A percentile compares a stretch with the other conserved stretches of the same genome.
These are phyloP conservation scores for Tagetes patula DNA, from an alignment of 129 eudicot species.

Conservation along the genomic window DNA sequence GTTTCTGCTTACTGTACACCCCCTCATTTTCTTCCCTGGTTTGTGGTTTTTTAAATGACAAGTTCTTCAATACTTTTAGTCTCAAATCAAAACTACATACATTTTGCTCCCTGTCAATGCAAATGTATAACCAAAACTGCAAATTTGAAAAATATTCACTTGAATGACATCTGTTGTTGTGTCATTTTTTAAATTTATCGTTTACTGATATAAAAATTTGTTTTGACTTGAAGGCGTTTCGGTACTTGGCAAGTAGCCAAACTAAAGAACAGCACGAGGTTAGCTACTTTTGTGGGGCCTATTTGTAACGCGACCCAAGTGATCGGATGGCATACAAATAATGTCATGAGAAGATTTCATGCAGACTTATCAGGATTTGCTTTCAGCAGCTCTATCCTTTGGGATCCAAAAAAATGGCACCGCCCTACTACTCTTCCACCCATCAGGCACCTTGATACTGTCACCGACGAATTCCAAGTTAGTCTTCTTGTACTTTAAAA, in stretches of 20 bases:
- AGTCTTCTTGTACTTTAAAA: constrained; percentile 26
- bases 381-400: constrained; percentile 77
- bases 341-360: constrained; percentile 44
- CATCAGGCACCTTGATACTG: constrained; percentile 56
- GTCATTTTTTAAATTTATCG: too few relatives aligned
- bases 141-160: too few relatives aligned
- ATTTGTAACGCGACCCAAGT: constrained; percentile 68
- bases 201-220: neutral
- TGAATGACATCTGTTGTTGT: neutral
- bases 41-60: too few relatives aligned
- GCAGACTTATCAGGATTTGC: constrained; percentile 74
- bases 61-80: too few relatives aligned
- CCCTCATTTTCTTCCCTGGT: too few relatives aligned
- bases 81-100: too few relatives aligned
- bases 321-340: constrained; percentile 64
- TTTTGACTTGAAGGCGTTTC: constrained; percentile 47
- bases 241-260: constrained; percentile 81
- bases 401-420: constrained; percentile 65
- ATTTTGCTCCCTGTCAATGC: too few relatives aligned
- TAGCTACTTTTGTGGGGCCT: constrained; percentile 57
- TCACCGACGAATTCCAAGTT: constrained; percentile 55
- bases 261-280: constrained; percentile 31
- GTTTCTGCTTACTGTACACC: too few relatives aligned
- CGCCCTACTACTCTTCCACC: constrained; percentile 52
- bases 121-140: too few relatives aligned